These are phyloP conservation scores for Posidonia oceanica DNA, from an alignment of 116 monocot genomes.

Conservation along the genomic window DNA sequence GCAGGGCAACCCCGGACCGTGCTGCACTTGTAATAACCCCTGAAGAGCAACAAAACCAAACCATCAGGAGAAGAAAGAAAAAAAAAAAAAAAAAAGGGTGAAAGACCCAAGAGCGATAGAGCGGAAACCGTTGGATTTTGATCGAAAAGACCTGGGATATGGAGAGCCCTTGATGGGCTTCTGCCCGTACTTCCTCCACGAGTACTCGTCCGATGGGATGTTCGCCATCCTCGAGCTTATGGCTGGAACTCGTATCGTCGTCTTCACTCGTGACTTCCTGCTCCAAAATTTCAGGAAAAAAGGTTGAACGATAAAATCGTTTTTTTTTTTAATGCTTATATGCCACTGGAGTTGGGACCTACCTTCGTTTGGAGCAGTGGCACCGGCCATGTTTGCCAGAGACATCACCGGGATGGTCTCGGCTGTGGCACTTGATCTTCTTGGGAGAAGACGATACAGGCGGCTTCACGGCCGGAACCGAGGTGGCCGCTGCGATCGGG, in stretches of 20 bases:
- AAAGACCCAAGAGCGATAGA: background rate
- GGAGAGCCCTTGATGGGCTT: constrained; percentile 58
- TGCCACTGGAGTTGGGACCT: background rate
- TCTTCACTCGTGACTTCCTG: constrained; percentile 38
- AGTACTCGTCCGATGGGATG: constrained; percentile 47
- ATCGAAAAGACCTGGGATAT: constrained; percentile 18
- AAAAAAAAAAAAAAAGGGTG: no score
- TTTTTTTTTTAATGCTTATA: no score
- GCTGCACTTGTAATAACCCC: constrained; percentile 88
- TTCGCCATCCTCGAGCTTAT: constrained; percentile 42
- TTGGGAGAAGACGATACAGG: constrained; percentile 32
- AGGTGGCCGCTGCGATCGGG: background rate
- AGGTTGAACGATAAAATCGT: no score
- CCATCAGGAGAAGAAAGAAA: no score
- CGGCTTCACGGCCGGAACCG: constrained; percentile 24
- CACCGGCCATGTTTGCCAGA: constrained; percentile 30
- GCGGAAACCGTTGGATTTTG: background rate
- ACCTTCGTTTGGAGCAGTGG: constrained; percentile 55
- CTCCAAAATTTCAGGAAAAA: background rate
- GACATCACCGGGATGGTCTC: constrained; percentile 13
- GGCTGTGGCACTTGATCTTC: constrained; percentile 37
- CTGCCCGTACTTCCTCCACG: constrained; percentile 57
- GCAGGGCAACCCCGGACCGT: constrained; percentile 59
- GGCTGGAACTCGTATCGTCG: constrained; percentile 34
- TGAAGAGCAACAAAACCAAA: constrained; percentile 2